Evolutionary conservation across 345 rosid genomes (phyloP).

Genomic region (Diplotaxis tenuifolia): DNA sequence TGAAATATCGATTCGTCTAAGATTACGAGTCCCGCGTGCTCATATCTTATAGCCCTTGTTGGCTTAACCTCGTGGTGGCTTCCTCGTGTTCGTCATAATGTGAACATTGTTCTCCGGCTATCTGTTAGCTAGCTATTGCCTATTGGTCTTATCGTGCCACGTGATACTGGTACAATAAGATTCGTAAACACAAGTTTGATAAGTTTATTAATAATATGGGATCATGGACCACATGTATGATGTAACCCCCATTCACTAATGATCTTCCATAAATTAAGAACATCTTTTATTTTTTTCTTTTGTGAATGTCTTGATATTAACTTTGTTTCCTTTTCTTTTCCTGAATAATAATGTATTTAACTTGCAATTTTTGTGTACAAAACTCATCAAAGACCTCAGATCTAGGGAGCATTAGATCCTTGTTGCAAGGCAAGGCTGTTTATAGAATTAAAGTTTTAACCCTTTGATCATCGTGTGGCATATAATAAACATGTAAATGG

Average conservation of each 20-base stretch:
- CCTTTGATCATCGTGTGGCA: not conserved
- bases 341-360: not conserved
- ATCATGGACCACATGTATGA: slow-evolving; percentile 46
- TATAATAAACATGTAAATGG: not conserved
- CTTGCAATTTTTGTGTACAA: not conserved
- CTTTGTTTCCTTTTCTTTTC: not conserved
- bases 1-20: too few relatives aligned
- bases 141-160: slow-evolving; percentile 3
- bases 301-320: not conserved
- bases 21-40: not conserved
- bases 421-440: slow-evolving; percentile 15
- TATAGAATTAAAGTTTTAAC: not conserved
- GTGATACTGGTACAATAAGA: not conserved
- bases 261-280: slow-evolving; percentile 4
- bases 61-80: not conserved
- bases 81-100: slow-evolving; percentile 1
- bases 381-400: not conserved
- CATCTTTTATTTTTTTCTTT: not conserved
- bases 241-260: slow-evolving; percentile 14
- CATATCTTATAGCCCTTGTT: not conserved
- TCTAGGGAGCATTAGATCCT: not conserved
- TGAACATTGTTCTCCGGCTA: not conserved
- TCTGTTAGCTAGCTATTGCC: not conserved
- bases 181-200: not conserved
- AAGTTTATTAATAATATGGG: slow-evolving; percentile 27